phyloP scores from a whole-genome alignment of 148 eudicot genomes.

The Suaeda aralocaspica region DNA sequence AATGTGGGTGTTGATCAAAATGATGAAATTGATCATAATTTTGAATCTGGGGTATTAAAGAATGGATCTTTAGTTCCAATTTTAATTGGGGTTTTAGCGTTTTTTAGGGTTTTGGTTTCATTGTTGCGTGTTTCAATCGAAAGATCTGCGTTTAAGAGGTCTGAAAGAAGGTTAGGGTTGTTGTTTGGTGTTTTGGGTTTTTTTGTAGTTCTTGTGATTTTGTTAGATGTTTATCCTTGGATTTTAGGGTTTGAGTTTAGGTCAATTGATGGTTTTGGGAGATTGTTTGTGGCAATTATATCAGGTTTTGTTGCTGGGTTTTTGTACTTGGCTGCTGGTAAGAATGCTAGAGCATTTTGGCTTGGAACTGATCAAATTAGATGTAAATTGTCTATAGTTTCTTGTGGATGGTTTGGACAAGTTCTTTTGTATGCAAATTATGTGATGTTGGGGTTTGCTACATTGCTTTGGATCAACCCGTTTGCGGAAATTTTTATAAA shows the following conservation, averaged over 20 bases:
- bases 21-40: slow-evolving; percentile 20
- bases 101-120: slow-evolving; percentile 48
- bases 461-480: slow-evolving; percentile 85
- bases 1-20: not conserved
- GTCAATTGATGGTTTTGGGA: slow-evolving; percentile 59
- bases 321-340: slow-evolving; percentile 61
- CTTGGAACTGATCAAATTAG: slow-evolving; percentile 93
- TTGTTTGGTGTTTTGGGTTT: slow-evolving; percentile 54
- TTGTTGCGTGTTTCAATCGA: slow-evolving; percentile 59
- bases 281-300: slow-evolving; percentile 35
- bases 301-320: slow-evolving; percentile 61
- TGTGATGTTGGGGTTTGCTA: slow-evolving; percentile 46
- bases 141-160: slow-evolving; percentile 68
- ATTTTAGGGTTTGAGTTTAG: slow-evolving; percentile 55
- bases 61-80: slow-evolving; percentile 70
- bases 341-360: slow-evolving; percentile 85
- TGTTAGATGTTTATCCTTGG: slow-evolving; percentile 44
- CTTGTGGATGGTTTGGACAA: slow-evolving; percentile 72
- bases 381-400: slow-evolving; percentile 64
- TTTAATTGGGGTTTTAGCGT: slow-evolving; percentile 40
- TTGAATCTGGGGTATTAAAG: slow-evolving; percentile 43
- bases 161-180: slow-evolving; percentile 65
- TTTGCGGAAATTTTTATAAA: slow-evolving; percentile 53
- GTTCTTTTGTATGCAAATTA: slow-evolving; percentile 58
- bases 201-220: slow-evolving; percentile 41